Base-by-base conservation (phyloP, 208 protist genomes). In the Trypanosoma rangeli region DNA sequence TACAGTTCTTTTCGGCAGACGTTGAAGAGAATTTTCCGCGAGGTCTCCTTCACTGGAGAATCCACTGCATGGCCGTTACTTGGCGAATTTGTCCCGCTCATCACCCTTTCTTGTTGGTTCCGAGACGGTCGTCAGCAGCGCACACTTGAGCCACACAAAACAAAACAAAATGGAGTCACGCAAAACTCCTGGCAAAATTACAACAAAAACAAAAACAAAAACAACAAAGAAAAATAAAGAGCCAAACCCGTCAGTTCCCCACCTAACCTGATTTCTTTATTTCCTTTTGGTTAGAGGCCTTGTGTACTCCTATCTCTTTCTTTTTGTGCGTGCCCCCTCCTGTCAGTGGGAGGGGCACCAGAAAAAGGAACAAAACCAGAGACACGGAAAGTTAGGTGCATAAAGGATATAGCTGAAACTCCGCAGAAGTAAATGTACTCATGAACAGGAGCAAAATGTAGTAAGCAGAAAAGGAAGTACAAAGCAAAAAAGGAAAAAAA, bases 1-100 rank as follows among this genome's bases (percentile, higher is more conserved):
- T 85, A 94, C 59, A 80, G 55, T 69, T 97, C 91, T 73, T 94
- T 93, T 15, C 92, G 87, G 74, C 94, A 96, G 2, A 89, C 82
- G 68, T 96, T 96, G 70, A 97, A 97, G 67, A 89, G 87, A 13
- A 97, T 79, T 57, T 90, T 89, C n/a, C 74, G 59, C 5, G 71
- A 70, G 13, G 65, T 70, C 54, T 85, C 79, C 42, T 77, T 83
- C 56, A 66, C 68, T 20, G 53, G 24, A 15, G 62, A 42, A 29
- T 50, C 64, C 8, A 58, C 15, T 12, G 65, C 55, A 48, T 66
- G 64, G 12, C 73, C 68, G 54, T 75, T 69, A 18, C 29, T 58
- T 1, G 9, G 22, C 8, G 9, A 12, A 31, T 62, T 26, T 31
- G 39, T 4, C 5, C 63, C 60, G 29, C 54, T 68, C 28, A 53